Conservation (phyloP, 495 filamentous ascomycete species). For the Penicillium mononematosum region DNA sequence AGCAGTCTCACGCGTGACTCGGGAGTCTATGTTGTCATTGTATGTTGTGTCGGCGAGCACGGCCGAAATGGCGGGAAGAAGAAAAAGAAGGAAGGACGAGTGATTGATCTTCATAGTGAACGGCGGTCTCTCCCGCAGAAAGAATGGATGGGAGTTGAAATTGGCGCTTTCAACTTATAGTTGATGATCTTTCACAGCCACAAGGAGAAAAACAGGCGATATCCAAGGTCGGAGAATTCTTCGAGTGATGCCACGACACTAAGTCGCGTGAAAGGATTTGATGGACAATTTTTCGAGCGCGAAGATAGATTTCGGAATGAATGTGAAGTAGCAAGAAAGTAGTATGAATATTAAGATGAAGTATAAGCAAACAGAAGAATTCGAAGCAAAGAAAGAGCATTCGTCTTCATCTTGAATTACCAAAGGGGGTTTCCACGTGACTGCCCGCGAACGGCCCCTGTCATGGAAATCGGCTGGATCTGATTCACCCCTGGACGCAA, state of each 20-base stretch:
- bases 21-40: conserved; percentile 15
- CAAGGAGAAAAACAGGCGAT: conserved; percentile 1
- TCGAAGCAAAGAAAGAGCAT: not conserved
- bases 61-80: conserved; percentile 39
- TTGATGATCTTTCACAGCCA: not conserved
- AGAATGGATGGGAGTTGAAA: conserved; percentile 9
- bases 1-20: conserved; percentile 16
- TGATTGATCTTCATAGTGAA: conserved; percentile 36
- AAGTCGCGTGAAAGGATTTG: conserved; percentile 1
- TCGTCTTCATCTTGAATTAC: not conserved
- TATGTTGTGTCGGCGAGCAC: conserved; percentile 24
- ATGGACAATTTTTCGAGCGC: not conserved
- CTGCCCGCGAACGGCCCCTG: conserved; percentile 2
- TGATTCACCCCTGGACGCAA: conserved; percentile 1
- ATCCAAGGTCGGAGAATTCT: conserved; percentile 8
- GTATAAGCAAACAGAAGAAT: not conserved
- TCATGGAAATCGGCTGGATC: not conserved
- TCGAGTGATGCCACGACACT: conserved; percentile 6
- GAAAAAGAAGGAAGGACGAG: conserved; percentile 34
- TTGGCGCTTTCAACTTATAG: not conserved
- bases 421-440: conserved; percentile 9
- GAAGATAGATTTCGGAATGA: not conserved
- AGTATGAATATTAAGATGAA: conserved; percentile 4
- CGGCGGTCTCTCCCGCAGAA: conserved; percentile 15
- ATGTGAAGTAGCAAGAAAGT: not conserved